Base-by-base conservation (phyloP, 2,329 filamentous ascomycete species). In the Exophiala lecanii-corni region DNA sequence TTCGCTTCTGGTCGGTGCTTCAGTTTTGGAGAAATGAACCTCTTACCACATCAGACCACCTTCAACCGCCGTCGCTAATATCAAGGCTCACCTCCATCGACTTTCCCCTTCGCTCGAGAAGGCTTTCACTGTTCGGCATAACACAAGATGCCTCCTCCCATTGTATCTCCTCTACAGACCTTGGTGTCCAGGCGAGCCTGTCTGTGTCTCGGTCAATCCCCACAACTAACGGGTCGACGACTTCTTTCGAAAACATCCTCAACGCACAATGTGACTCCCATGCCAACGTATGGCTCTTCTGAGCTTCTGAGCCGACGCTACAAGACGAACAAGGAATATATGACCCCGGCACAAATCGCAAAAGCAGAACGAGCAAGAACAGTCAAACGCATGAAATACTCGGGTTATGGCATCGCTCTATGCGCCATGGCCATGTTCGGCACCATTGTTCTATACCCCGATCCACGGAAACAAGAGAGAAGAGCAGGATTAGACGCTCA, bases 391-490 rank as follows among this genome's bases (percentile, higher is more conserved):
- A 56, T 53, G 40, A 36, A 43, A 23, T 47, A 36, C 28, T 49
- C 49, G 6, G 50, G 42, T 6, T 46, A 43, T 34, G 68, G 68
- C 2, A 68, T 71, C 5, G 59, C 59, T 0, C 54, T 56, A 4
- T 67, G 63, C 41, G 65, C 62, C 6, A 55, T 60, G 2, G 63
- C 62, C 16, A 67, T 70, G 58, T 68, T 67, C 36, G 65, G 60
- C 6, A 58, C 64, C 6, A 63, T 70, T 43, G 32, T 45, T 3
- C 39, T 50, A 6, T 53, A 53, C 23, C 50, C 43, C 12, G 33
- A 37, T 23, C 39, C 43, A 7, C 31, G 47, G 15, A 45, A 54
- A 26, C 38, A 49, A n/a, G 36, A 45, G 20, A 20, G 30, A 23
- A 41, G 40, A 9, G 3, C 9, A 32, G 15, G 18, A 10, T 36